Evolutionary conservation across 2,329 filamentous ascomycete genomes (phyloP), one percentile per base, ranked within the genome.

Genomic region (Onygena corvina): DNA sequence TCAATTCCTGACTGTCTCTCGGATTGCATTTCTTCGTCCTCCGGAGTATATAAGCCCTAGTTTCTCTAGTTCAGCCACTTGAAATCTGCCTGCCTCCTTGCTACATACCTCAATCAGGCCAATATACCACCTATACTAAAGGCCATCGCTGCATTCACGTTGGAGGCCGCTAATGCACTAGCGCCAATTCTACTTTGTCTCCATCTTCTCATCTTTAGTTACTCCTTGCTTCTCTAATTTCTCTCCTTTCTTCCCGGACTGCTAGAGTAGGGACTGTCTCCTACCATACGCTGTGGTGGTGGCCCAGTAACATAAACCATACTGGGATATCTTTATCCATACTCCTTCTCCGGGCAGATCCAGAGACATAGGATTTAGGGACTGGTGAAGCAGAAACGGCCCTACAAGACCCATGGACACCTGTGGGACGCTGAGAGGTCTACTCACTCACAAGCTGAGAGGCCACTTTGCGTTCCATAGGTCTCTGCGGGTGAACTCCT

Each of bases 381-480:
- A 45, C 42, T 45, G 42, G 42, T 6, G 12, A 45, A 25, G n/a
- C 18, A 27, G 8, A n/a, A 45, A 29, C 42, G 18, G 42, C 12
- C 42, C 23, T 29, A 18, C 42, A 45, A 45, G 25, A 49, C 61
- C 61, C 56, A 71, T 69, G 67, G 66, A 65, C 60, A 63, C 62
- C 64, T 69, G 67, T 71, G 69, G 70, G 68, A 71, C 68, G 69
- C 68, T 56, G 59, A 70, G 70, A 66, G 68, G 68, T 71, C 68
- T 67, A 59, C 70, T 72, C 69, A 61, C 69, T 71, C 67, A 60
- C 58, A 59, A 53, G 57, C 52, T 68, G 70, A 71, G 70, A 71
- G 69, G 65, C 68, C 67, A 67, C 64, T 70, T 71, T 70, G 70
- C 70, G 68, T 72, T 72, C 69, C 69, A 71, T 71, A 64, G 66